Percentiles rank a stretch among this genome's conserved stretches.
Conservation (phyloP, 768 basidiomycete genomes). For the Tulasnella sp. region DNA sequence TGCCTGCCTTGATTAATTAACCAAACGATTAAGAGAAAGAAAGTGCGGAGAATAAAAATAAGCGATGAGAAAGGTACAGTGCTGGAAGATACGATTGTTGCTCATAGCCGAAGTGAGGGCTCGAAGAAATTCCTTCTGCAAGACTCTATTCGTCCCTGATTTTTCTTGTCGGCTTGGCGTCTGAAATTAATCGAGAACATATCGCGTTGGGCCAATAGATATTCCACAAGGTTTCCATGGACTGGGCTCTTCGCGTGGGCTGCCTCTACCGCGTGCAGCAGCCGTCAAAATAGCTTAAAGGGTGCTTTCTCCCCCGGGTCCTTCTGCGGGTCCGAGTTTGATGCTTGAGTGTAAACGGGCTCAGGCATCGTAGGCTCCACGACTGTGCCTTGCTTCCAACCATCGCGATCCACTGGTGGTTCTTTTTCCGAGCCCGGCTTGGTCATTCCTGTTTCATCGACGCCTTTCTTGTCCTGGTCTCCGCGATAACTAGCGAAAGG, state of each 20-base stretch:
- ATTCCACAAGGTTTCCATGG: background rate
- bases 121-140: too few relatives aligned
- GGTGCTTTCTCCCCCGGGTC: background rate
- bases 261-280: background rate
- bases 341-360: background rate
- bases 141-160: too few relatives aligned
- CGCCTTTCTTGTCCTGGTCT: background rate
- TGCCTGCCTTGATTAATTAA: too few relatives aligned
- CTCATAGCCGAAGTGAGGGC: too few relatives aligned
- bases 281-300: background rate
- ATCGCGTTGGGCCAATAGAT: background rate
- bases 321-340: background rate
- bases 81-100: too few relatives aligned
- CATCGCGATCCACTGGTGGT: background rate
- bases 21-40: too few relatives aligned
- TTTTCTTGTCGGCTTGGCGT: too few relatives aligned
- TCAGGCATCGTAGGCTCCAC: background rate
- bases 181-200: too few relatives aligned
- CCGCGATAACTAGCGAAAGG: background rate
- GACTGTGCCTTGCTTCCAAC: background rate
- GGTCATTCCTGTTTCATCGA: background rate
- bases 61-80: too few relatives aligned
- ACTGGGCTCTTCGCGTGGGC: background rate
- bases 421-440: background rate
- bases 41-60: too few relatives aligned